Percentiles rank a stretch among this genome's conserved stretches.
phyloP scores from a whole-genome alignment of 495 filamentous ascomycete species.

The Elaphomyces granulatus region DNA sequence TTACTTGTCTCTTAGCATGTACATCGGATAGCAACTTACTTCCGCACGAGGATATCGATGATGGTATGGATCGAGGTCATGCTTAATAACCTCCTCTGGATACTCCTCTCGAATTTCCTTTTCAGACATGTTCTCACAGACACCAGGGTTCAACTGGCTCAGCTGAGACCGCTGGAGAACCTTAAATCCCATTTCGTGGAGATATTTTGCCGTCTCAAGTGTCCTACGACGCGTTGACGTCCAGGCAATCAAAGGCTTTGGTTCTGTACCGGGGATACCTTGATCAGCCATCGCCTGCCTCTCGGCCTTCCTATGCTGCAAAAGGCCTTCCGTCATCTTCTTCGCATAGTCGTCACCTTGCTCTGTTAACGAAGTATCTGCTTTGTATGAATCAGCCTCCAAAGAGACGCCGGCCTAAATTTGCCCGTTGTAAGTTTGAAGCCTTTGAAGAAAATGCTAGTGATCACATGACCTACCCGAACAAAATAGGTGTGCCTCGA shows the following conservation, averaged over 20 bases:
- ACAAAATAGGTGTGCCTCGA: slow-evolving; percentile 87
- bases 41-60: slow-evolving; percentile 93
- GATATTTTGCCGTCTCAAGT: slow-evolving; percentile 74
- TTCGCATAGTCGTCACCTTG: slow-evolving; percentile 74
- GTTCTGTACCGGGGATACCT: slow-evolving; percentile 50
- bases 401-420: slow-evolving; percentile 44
- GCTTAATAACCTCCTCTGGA: slow-evolving; percentile 81
- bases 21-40: slow-evolving; percentile 33
- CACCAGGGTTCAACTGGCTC: slow-evolving; percentile 91
- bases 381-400: slow-evolving; percentile 79
- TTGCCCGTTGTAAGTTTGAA: slow-evolving; percentile 3
- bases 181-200: slow-evolving; percentile 63
- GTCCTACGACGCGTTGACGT: slow-evolving; percentile 83
- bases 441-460: not conserved
- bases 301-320: slow-evolving; percentile 71
- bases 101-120: slow-evolving; percentile 63
- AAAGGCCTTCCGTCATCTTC: slow-evolving; percentile 71
- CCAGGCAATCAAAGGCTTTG: slow-evolving; percentile 82
- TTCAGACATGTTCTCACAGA: slow-evolving; percentile 84
- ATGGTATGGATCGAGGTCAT: slow-evolving; percentile 92
- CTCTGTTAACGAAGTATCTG: slow-evolving; percentile 67
- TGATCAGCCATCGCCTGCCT: slow-evolving; percentile 49
- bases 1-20: not conserved
- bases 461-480: slow-evolving; percentile 38
- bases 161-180: slow-evolving; percentile 86